Base-by-base conservation (phyloP, 2,329 filamentous ascomycete genomes). In the Penicillium sp. region DNA sequence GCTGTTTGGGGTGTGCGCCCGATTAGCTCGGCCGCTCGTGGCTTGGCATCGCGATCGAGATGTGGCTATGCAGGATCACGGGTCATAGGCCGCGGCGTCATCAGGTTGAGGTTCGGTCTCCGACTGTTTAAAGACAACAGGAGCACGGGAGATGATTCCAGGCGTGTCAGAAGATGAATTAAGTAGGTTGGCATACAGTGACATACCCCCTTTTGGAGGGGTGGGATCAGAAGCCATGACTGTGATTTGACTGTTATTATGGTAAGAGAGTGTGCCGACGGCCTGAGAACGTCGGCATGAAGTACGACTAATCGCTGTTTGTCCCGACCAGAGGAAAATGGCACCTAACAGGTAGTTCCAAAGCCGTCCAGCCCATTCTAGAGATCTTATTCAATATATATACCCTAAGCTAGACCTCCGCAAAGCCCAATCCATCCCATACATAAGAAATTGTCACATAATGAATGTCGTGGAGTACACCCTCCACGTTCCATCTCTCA, bases 101-200 rank as follows among this genome's bases (percentile, higher is more conserved):
- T 81, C 80, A 62, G 74, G 61, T 65, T 75, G 74, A 61, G 79
- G 62, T 65, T 83, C 78, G 57, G 77, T 72, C 44, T 80, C 78
- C 21, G 79, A 77, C 66, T 86, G 77, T 61, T 85, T 85, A 75
- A 92, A 92, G 53, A 87, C 81, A 50, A 92, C 85, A 0, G 91
- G 89, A 2, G 85, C 88, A 66, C 87, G 85, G n/a, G 89, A 91
- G 66, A 93, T 90, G n/a, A 88, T 89, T 46, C 80, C 76, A 21
- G 84, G 79, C 13, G 78, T 67, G 40, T 76, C 71, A 39, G 69
- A 66, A 36, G 72, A 71, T 3, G 77, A 73, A 66, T 91, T 88
- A 61, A 94, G 84, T 43, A 96, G 83, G 72, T 95, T 91, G 53
- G 90, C 92, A 72, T 96, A 96, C 5, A 95, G 84, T 19, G 90